Percentiles rank a stretch among this genome's conserved stretches.
Conservation (phyloP, 2,329 filamentous ascomycete species). For the Cordyceps tenuipes region DNA sequence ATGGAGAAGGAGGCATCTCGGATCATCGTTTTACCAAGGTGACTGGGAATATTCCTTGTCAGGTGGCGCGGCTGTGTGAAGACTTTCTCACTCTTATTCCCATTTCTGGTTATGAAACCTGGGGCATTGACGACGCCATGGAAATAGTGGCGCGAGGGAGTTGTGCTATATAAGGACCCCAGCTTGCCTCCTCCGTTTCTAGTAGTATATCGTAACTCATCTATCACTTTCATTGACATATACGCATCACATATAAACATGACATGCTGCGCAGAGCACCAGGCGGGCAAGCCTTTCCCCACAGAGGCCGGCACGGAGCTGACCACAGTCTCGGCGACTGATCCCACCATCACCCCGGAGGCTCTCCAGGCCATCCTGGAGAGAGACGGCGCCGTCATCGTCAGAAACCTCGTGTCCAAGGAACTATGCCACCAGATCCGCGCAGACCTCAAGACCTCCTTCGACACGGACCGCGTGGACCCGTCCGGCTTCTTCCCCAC, state of each 20-base stretch:
- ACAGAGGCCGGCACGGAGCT: conserved; percentile 18
- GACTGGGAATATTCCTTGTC: neutral
- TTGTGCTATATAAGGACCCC: neutral
- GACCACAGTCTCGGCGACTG: conserved; percentile 15
- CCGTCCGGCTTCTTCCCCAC: conserved; percentile 31
- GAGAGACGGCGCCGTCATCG: conserved; percentile 28
- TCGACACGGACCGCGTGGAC: conserved; percentile 28
- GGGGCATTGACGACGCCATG: neutral
- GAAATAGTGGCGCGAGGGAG: neutral
- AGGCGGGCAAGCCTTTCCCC: conserved; percentile 13
- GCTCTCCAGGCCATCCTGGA: conserved; percentile 18
- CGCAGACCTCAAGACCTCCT: conserved; percentile 28
- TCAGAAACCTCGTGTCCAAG: conserved; percentile 26
- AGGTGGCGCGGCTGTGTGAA: neutral
- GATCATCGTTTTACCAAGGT: neutral
- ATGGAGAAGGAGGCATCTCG: neutral
- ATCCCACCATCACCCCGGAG: conserved; percentile 16
- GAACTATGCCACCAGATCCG: conserved; percentile 27
- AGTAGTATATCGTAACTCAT: neutral
- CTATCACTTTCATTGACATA: neutral
- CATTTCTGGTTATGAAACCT: neutral
- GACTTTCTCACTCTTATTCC: neutral
- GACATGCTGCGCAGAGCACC: conserved; percentile 3
- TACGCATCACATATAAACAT: neutral
- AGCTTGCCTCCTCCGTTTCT: too few species aligned